These are phyloP conservation scores for Cadophora sp. DNA, from an alignment of 2,329 filamentous ascomycete species.

Conservation along the genomic window DNA sequence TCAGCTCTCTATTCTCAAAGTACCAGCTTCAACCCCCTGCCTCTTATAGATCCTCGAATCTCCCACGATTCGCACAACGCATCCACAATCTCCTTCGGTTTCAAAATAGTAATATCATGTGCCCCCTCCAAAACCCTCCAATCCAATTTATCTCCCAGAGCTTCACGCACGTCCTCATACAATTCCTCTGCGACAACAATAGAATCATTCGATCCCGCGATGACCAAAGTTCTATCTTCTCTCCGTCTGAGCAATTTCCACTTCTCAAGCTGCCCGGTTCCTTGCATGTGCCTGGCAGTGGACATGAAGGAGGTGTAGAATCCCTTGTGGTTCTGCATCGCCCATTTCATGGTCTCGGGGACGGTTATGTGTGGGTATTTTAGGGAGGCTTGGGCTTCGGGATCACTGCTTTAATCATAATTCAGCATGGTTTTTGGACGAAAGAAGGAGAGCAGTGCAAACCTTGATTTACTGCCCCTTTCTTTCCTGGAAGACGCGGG, in stretches of 20 bases:
- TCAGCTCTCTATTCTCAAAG: too few relatives aligned
- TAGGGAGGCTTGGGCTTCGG: neutral
- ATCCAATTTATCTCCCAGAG: neutral
- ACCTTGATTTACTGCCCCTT: too few relatives aligned
- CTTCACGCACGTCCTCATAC: conserved; percentile 3
- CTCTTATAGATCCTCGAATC: too few relatives aligned
- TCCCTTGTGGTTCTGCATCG: neutral
- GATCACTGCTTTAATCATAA: too few relatives aligned
- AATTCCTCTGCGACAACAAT: conserved; percentile 10
- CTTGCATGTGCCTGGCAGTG: neutral
- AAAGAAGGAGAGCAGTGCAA: too few relatives aligned
- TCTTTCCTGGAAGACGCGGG: neutral
- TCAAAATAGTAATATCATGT: neutral
- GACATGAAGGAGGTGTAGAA: conserved; percentile 7
- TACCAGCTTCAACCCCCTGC: too few relatives aligned
- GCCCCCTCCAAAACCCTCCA: conserved; percentile 5
- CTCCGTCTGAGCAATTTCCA: neutral
- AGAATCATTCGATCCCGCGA: neutral
- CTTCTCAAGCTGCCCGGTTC: neutral
- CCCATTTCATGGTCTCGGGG: neutral
- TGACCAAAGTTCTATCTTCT: neutral
- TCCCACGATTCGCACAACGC: neutral
- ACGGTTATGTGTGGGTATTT: conserved; percentile 13
- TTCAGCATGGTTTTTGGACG: too few relatives aligned
- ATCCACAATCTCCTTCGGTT: neutral